phyloP scores from a whole-genome alignment of 805 yeast genomes.

The Schizosaccharomyces pombe region DNA sequence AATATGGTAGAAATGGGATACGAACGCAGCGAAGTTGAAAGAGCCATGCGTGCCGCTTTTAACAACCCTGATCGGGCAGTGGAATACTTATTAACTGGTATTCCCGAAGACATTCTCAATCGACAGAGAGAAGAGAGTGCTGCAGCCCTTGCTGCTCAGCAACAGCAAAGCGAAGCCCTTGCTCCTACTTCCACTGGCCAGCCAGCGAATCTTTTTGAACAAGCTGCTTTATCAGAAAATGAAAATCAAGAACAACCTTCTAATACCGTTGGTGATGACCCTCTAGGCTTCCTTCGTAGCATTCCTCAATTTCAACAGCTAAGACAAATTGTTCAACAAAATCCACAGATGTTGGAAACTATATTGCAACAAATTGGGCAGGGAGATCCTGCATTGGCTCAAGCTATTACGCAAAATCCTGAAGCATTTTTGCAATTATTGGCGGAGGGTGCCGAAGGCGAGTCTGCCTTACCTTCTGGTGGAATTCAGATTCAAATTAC shows the following conservation, averaged over 20 bases:
- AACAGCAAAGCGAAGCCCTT: slow-evolving; percentile 9
- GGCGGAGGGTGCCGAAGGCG: slow-evolving; percentile 16
- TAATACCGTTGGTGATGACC: slow-evolving; percentile 22
- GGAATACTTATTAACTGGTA: slow-evolving; percentile 74
- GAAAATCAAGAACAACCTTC: slow-evolving; percentile 28
- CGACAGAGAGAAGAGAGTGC: slow-evolving; percentile 12
- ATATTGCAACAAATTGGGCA: slow-evolving; percentile 60
- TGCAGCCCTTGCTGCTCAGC: slow-evolving; percentile 12
- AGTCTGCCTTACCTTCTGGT: slow-evolving; percentile 18
- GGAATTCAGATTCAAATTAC: slow-evolving; percentile 34
- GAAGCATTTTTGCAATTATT: slow-evolving; percentile 63
- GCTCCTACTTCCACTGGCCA: slow-evolving; percentile 12
- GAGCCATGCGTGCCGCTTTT: slow-evolving; percentile 82
- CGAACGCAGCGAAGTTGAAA: slow-evolving; percentile 63
- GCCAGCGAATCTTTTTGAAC: slow-evolving; percentile 18
- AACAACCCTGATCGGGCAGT: slow-evolving; percentile 97
- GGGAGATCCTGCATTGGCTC: slow-evolving; percentile 66
- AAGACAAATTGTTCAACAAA: slow-evolving; percentile 55
- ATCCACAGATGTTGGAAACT: slow-evolving; percentile 74
- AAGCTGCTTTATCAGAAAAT: slow-evolving; percentile 18
- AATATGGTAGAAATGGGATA: slow-evolving; percentile 93
- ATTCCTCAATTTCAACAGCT: slow-evolving; percentile 28
- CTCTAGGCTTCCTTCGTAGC: slow-evolving; percentile 21
- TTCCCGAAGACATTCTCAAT: slow-evolving; percentile 40
- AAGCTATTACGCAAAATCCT: slow-evolving; percentile 33